Base-by-base conservation (phyloP, 2,329 filamentous ascomycete genomes). In the Plenodomus tracheiphilus region DNA sequence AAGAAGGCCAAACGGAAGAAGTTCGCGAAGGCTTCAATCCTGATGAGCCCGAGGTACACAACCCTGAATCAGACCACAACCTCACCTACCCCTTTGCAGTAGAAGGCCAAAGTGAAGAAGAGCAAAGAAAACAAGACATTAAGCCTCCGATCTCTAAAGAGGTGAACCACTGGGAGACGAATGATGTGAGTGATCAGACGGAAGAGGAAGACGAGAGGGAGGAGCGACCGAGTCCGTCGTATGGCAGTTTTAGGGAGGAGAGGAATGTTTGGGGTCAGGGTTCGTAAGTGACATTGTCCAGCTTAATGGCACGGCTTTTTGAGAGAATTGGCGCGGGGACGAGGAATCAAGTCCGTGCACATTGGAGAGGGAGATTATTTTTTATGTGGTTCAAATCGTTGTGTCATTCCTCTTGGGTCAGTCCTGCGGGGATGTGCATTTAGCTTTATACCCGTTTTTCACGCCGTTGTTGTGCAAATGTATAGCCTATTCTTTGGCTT, bases 21-120 rank as follows among this genome's bases (percentile, higher is more conserved):
- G 78, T 83, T 15, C 74, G 80, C 2, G 76, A 79, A 65, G 81
- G 81, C 4, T 83, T 80, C 60, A 79, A 82, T 43, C 81, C 76
- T 3, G 77, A 81, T 45, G 58, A 71, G 2, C 65, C 74, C 1
- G 72, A 77, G 46, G 64, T 71, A 10, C 71, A 75, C 37, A 71
- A 77, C 40, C 66, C 73, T 1, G 76, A 78, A 42, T 56, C 63
- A 7, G 66, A 65, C 18, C 77, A 80, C 59, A 77, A 75, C 25
- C 67, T 79, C 1, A 67, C 74, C 41, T 69, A 68, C n/a, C 71
- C 77, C 0, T 77, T 79, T 47, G 65, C 64, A 1, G 68, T 77
- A 4, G 73, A 75, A 11, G 71, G 71, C 35, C 53, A 58, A 17
- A 53, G 51, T 19, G 69, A 71, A 18, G 70, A 75, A 20, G 68